Evolutionary conservation across 1,284 basidiomycete genomes (phyloP).

Genomic region (Pascua sp.): DNA sequence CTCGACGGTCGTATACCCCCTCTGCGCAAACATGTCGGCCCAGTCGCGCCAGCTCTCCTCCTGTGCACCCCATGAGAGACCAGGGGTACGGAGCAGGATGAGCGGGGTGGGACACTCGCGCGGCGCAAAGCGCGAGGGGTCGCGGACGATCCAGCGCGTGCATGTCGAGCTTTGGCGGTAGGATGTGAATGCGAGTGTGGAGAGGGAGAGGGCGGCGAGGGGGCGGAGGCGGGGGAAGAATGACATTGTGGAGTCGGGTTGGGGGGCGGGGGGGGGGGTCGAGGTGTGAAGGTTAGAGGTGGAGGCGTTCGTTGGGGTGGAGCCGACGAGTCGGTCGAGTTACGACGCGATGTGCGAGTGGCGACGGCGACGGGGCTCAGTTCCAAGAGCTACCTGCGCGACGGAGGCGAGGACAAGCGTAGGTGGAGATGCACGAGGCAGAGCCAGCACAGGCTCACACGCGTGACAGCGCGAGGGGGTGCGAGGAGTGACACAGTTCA

Average conservation of each 20-base stretch:
- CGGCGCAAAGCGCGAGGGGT: slow-evolving; percentile 24
- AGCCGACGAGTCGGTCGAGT: too few relatives aligned
- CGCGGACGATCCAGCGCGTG: slow-evolving; percentile 34
- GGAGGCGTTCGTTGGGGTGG: too few relatives aligned
- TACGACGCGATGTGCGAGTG: too few relatives aligned
- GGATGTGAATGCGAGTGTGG: not conserved
- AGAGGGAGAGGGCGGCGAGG: slow-evolving; percentile 2
- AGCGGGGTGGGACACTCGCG: slow-evolving; percentile 42
- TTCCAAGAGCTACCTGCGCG: too few relatives aligned
- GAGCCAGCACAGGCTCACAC: too few relatives aligned
- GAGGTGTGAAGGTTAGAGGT: not conserved
- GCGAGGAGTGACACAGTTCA: too few relatives aligned
- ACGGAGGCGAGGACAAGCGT: too few relatives aligned
- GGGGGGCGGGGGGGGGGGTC: not conserved
- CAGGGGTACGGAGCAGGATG: slow-evolving; percentile 34
- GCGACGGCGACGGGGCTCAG: too few relatives aligned
- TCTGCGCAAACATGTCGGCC: slow-evolving; percentile 57
- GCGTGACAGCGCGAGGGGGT: too few relatives aligned
- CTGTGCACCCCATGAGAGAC: slow-evolving; percentile 10
- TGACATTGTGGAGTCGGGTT: not conserved
- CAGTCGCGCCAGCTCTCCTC: slow-evolving; percentile 31
- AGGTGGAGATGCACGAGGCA: too few relatives aligned
- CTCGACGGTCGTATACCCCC: slow-evolving; percentile 61
- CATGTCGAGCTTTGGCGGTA: slow-evolving; percentile 5
- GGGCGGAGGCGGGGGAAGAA: not conserved